These are phyloP conservation scores for Phaseolus lunatus DNA, from an alignment of 306 rosid genomes.

Conservation along the genomic window DNA sequence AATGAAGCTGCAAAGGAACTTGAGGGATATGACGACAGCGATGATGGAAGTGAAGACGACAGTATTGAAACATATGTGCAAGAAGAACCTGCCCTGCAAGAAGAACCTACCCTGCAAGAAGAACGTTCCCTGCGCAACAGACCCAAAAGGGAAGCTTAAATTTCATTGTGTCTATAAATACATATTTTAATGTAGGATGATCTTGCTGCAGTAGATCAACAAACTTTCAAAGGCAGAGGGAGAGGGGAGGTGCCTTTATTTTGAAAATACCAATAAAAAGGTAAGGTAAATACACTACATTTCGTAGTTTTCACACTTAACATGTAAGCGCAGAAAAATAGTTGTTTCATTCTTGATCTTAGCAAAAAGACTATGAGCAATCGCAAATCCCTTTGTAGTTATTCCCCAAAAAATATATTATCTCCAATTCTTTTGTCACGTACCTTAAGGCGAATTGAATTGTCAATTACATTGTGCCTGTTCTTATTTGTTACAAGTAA, in stretches of 20 bases:
- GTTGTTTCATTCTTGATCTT: not conserved
- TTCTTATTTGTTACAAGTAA: not conserved
- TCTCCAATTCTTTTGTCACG: not conserved
- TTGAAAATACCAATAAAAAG: slow-evolving; percentile 28
- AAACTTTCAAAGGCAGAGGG: slow-evolving; percentile 32
- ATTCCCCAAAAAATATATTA: not conserved
- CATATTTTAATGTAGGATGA: not conserved
- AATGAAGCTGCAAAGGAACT: slow-evolving; percentile 75
- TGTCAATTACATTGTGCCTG: not conserved
- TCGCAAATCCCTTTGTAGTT: not conserved
- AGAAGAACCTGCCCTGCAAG: slow-evolving; percentile 64
- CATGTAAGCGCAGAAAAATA: not conserved
- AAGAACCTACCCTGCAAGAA: slow-evolving; percentile 64
- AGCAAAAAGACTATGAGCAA: not conserved
- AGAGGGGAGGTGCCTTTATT: slow-evolving; percentile 14
- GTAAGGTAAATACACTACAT: not conserved
- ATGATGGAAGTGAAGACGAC: slow-evolving; percentile 2
- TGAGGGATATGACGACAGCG: slow-evolving; percentile 37
- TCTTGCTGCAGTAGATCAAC: slow-evolving; percentile 29
- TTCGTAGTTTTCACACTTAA: not conserved
- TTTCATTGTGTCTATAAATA: not conserved
- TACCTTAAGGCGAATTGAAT: not conserved
- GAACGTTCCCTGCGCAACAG: slow-evolving; percentile 79
- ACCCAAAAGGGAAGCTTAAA: slow-evolving; percentile 77
- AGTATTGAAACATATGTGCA: slow-evolving; percentile 46